Conservation (phyloP, 345 rosid genomes). For the Chamaenerion angustifolium region DNA sequence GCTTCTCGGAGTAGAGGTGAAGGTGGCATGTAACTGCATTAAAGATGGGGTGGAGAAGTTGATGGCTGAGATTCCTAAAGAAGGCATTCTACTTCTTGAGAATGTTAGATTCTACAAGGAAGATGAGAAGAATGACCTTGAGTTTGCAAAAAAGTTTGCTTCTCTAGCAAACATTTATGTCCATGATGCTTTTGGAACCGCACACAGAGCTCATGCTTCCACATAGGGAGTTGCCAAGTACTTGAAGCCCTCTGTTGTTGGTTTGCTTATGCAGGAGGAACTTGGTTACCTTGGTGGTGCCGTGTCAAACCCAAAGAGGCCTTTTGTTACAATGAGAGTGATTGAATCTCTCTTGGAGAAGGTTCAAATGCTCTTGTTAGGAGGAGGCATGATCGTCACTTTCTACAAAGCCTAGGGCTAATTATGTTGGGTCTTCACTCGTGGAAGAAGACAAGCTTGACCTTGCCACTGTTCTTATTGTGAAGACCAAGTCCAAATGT, state of each 20-base stretch:
- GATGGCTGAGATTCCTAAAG: slow-evolving; percentile 53
- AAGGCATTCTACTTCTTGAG: slow-evolving; percentile 76
- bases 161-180: slow-evolving; percentile 75
- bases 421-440: slow-evolving; percentile 71
- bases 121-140: slow-evolving; percentile 94
- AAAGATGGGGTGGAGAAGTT: slow-evolving; percentile 64
- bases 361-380: slow-evolving; percentile 68
- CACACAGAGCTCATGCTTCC: slow-evolving; percentile 93
- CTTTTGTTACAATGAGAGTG: slow-evolving; percentile 92
- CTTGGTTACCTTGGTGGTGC: slow-evolving; percentile 96
- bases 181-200: slow-evolving; percentile 88
- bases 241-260: slow-evolving; percentile 89
- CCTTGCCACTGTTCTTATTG: slow-evolving; percentile 66
- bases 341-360: slow-evolving; percentile 81
- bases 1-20: slow-evolving; percentile 77
- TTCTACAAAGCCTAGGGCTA: slow-evolving; percentile 95
- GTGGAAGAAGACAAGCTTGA: slow-evolving; percentile 93
- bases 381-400: slow-evolving; percentile 97
- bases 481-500: slow-evolving; percentile 83
- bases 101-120: slow-evolving; percentile 87
- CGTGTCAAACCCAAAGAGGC: slow-evolving; percentile 76
- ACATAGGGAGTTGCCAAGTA: slow-evolving; percentile 80
- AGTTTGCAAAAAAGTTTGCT: slow-evolving; percentile 86
- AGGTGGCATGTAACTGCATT: slow-evolving; percentile 70
- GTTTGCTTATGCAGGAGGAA: slow-evolving; percentile 95